These are phyloP conservation scores for Thuja plicata DNA, from an alignment of 83 land plant genomes.

Conservation along the genomic window DNA sequence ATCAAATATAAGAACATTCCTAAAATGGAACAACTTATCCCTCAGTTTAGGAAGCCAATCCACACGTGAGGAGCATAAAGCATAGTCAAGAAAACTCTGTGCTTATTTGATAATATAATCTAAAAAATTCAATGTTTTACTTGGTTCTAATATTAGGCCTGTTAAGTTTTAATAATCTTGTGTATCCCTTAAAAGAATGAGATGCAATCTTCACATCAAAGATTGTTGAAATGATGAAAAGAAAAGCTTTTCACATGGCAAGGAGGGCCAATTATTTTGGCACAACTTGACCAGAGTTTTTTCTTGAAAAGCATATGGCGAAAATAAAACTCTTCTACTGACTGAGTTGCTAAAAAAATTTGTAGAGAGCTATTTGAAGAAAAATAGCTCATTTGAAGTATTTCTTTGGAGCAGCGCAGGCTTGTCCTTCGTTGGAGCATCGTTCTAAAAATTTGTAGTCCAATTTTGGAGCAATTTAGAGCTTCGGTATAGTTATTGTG, in stretches of 20 bases:
- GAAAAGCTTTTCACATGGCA: slow-evolving; percentile 77
- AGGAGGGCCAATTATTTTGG: slow-evolving; percentile 88
- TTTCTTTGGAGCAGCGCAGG: no score
- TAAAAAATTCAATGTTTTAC: no score
- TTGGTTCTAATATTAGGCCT: background rate
- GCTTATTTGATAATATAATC: background rate
- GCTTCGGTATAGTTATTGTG: no score
- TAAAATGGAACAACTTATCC: background rate
- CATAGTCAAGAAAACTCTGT: background rate
- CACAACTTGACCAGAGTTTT: slow-evolving; percentile 47
- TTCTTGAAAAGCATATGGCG: no score
- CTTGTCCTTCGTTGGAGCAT: no score
- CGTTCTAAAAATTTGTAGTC: no score
- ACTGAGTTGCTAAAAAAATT: no score
- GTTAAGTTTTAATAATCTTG: background rate
- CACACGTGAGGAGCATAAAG: background rate
- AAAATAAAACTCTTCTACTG: no score
- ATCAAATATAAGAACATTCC: background rate
- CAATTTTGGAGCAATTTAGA: no score
- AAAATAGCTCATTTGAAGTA: no score
- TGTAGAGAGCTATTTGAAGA: no score
- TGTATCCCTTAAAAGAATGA: slow-evolving; percentile 39
- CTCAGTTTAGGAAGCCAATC: no score
- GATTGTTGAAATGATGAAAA: slow-evolving; percentile 72
- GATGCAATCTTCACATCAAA: slow-evolving; percentile 69